Percentiles rank a stretch among this genome's conserved stretches.
phyloP scores from a whole-genome alignment of 257 asterid genomes.

The Solanum chiquidenum region DNA sequence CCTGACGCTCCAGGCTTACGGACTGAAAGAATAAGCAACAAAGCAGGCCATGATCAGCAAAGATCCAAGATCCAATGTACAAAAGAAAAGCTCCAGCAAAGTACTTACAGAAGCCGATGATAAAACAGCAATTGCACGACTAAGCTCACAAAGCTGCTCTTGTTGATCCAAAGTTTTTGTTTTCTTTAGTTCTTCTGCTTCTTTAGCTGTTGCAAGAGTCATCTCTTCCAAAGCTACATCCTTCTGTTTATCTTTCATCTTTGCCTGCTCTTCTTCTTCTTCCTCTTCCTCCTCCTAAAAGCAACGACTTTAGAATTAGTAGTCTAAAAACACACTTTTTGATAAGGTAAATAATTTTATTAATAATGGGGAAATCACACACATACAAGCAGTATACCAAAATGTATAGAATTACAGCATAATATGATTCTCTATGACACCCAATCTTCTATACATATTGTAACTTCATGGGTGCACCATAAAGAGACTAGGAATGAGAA shows the following conservation, averaged over 20 bases:
- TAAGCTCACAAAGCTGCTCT: conserved; percentile 84
- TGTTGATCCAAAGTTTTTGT: conserved; percentile 62
- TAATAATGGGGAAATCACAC: background rate
- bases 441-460: background rate
- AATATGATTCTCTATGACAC: background rate
- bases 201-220: conserved; percentile 59
- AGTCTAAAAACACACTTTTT: background rate
- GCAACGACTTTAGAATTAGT: conserved; percentile 14
- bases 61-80: background rate
- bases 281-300: conserved; percentile 88
- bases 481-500: background rate
- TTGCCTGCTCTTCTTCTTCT: conserved; percentile 75
- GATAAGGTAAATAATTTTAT: background rate
- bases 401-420: background rate
- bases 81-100: background rate
- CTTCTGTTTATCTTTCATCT: conserved; percentile 61
- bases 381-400: background rate
- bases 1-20: conserved; percentile 96
- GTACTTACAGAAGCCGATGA: conserved; percentile 84
- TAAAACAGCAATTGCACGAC: conserved; percentile 91
- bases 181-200: conserved; percentile 42
- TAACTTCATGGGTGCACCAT: background rate
- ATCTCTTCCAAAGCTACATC: conserved; percentile 96
- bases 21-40: conserved; percentile 51
- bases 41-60: conserved; percentile 12